Evolutionary conservation across 2,329 filamentous ascomycete species (phyloP).

Genomic region (Amphichorda felina): DNA sequence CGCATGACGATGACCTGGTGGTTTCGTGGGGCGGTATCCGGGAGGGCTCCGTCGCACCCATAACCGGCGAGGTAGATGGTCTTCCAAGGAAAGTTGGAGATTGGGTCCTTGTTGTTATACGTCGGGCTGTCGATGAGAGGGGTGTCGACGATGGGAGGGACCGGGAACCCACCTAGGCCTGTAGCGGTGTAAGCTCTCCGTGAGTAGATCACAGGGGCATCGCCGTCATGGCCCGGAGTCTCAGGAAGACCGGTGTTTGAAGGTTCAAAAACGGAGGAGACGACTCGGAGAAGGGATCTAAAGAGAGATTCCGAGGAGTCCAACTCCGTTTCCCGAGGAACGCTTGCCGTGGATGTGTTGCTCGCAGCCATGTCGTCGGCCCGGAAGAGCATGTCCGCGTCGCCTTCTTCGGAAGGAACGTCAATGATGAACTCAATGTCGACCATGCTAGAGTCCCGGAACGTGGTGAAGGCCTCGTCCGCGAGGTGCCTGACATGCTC

Average conservation of each 20-base stretch:
- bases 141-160: constrained; percentile 54
- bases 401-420: constrained; percentile 11
- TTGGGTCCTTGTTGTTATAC: constrained; percentile 23
- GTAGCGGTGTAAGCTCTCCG: constrained; percentile 41
- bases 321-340: neutral
- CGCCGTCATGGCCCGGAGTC: constrained; percentile 12
- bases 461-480: constrained; percentile 74
- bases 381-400: constrained; percentile 8
- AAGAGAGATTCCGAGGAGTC: constrained; percentile 27
- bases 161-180: constrained; percentile 50
- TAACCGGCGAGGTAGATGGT: constrained; percentile 60
- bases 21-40: constrained; percentile 34
- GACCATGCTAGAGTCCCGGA: constrained; percentile 60
- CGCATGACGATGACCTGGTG: constrained; percentile 74
- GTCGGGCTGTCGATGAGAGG: constrained; percentile 27
- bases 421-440: constrained; percentile 54
- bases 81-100: constrained; percentile 50
- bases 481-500: constrained; percentile 64
- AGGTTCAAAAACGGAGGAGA: constrained; percentile 30
- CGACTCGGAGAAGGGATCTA: constrained; percentile 32
- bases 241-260: constrained; percentile 15
- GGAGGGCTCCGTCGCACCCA: constrained; percentile 49
- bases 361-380: constrained; percentile 7
- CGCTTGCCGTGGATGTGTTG: constrained; percentile 4
- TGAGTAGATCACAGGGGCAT: constrained; percentile 30